Conservation (phyloP, 768 basidiomycete genomes). For the Suillus cothurnatus region DNA sequence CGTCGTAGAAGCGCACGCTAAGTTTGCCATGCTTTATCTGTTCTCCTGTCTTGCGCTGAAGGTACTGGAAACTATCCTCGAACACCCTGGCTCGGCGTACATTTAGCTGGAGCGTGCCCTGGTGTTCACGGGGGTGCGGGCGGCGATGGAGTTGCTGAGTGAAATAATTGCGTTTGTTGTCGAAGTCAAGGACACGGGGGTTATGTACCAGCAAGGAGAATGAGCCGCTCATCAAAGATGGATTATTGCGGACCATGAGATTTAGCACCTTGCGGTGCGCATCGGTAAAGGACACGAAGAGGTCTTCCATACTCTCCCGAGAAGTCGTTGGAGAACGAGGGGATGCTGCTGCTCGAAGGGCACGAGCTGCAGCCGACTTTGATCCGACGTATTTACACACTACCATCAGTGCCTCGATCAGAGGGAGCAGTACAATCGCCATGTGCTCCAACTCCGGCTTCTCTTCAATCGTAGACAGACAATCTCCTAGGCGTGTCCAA, state of each 20-base stretch:
- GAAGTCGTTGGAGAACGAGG: slow-evolving; percentile 70
- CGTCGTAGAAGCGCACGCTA: slow-evolving; percentile 93
- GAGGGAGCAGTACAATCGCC: slow-evolving; percentile 88
- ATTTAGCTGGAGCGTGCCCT: slow-evolving; percentile 83
- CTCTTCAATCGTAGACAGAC: slow-evolving; percentile 80
- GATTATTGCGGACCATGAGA: slow-evolving; percentile 97
- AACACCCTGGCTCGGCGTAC: slow-evolving; percentile 91
- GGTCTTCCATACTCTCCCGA: slow-evolving; percentile 81
- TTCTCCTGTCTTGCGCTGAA: slow-evolving; percentile 89
- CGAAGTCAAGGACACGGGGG: slow-evolving; percentile 95
- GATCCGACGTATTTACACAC: slow-evolving; percentile 94
- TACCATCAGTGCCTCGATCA: slow-evolving; percentile 97
- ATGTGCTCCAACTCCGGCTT: slow-evolving; percentile 82
- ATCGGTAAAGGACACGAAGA: slow-evolving; percentile 93
- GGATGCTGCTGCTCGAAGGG: slow-evolving; percentile 64
- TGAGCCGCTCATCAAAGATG: slow-evolving; percentile 96
- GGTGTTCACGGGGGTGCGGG: slow-evolving; percentile 76
- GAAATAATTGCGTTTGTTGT: slow-evolving; percentile 98
- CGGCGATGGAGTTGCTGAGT: slow-evolving; percentile 89
- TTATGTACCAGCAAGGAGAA: slow-evolving; percentile 97
- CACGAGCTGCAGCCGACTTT: slow-evolving; percentile 53
- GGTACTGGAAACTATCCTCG: slow-evolving; percentile 94
- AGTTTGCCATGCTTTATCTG: slow-evolving; percentile 99
- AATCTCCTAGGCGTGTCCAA: slow-evolving; percentile 90
- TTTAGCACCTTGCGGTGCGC: slow-evolving; percentile 93